Base-by-base conservation (phyloP, 371 early-diverging fungal genomes). In the Parasitella parasitica region DNA sequence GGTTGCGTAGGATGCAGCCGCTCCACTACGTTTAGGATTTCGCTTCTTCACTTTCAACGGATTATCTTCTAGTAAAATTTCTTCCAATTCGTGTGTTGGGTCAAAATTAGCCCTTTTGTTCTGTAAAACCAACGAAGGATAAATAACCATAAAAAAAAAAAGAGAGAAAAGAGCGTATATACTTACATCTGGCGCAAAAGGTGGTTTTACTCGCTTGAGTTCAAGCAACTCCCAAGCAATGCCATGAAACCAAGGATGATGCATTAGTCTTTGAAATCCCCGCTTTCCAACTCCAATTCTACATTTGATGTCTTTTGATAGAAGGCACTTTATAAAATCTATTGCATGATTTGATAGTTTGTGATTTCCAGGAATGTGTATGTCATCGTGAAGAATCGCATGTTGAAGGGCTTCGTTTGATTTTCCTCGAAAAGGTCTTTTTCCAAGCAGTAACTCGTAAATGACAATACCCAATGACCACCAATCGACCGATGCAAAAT, bases 51-150 rank as follows among this genome's bases (percentile, higher is more conserved):
- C 82, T 16, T 86, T 87, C n/a, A 97, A 76, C 4, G 97, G 96
- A 62, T 95, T 92, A 22, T 97, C 94, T 68, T 97, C 97, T 38
- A 96, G 74, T 30, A 96, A 73, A 24, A 96, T 83, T 67, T 98
- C 99, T 61, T 97, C 97, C 5, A 97, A 80, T 54, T 98, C 97
- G 66, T 94, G 92, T 6, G 95, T 92, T 7, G 95, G 94, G 78
- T 98, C 97, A 81, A 97, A 98, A 70, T 94, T 94, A 54, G 87
- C 82, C 54, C 82, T 76, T 61, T 92, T 86, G 37, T 76, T 78
- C 66, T 83, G 67, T 63, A 32, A 3, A 0, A 3, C 11, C 11
- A 32, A 32, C 59, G 65, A 57, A 70, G 3, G 20, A 12, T 11
- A 13, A 11, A 15, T 22, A 22, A 24, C 1, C 3, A 32, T 30